Percentiles rank a stretch among this genome's conserved stretches.
These are phyloP conservation scores for Metschnikowia continentalis DNA, from an alignment of 805 yeast species.

Conservation along the genomic window DNA sequence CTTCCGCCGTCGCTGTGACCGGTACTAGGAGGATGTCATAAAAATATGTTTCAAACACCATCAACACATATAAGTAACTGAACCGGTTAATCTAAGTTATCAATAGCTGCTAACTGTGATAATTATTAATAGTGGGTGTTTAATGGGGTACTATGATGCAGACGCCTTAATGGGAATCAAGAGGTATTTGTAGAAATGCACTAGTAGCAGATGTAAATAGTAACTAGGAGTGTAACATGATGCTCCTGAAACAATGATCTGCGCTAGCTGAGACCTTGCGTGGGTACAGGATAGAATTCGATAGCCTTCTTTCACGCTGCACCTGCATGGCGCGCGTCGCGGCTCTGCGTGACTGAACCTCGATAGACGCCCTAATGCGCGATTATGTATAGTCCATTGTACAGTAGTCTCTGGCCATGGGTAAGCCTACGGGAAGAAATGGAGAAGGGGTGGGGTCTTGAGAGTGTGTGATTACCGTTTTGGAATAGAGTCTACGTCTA, in stretches of 20 bases:
- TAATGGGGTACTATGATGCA: too few species aligned
- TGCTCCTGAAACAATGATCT: constrained; percentile 1
- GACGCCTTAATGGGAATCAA: too few species aligned
- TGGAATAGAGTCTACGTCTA: too few species aligned
- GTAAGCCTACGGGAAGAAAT: too few species aligned
- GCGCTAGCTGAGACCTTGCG: constrained; percentile 4
- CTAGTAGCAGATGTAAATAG: not conserved
- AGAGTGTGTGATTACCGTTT: too few species aligned
- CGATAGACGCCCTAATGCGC: not conserved
- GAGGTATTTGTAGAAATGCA: not conserved
- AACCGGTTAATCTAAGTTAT: not conserved
- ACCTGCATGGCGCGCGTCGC: constrained; percentile 8
- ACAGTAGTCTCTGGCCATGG: not conserved
- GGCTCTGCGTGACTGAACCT: constrained; percentile 1
- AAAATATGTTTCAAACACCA: constrained; percentile 24
- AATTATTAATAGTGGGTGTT: too few species aligned
- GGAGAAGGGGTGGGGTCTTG: too few species aligned
- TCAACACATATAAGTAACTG: constrained; percentile 1
- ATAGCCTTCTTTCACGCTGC: constrained; percentile 10
- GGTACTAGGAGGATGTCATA: constrained; percentile 35
- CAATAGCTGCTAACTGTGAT: too few species aligned
- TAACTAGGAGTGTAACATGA: not conserved
- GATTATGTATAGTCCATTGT: not conserved
- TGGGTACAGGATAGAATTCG: constrained; percentile 13
- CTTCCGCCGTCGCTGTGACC: constrained; percentile 31